Percentiles rank a stretch among this genome's conserved stretches.
These are phyloP conservation scores for Phytophthora fragariae DNA, from an alignment of 352 stramenopile species.

Conservation along the genomic window DNA sequence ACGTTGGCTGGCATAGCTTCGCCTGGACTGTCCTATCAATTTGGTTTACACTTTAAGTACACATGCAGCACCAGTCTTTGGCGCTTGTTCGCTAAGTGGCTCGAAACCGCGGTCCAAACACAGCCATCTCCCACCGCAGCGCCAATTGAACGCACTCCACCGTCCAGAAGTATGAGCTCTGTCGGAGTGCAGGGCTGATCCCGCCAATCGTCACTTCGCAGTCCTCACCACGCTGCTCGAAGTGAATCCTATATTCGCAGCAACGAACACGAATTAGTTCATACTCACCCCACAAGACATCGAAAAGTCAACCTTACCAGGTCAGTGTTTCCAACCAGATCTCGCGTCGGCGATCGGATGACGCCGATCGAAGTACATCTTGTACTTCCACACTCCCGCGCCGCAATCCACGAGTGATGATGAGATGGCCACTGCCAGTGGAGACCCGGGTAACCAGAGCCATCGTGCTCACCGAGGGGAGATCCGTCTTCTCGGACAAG, in stretches of 20 bases:
- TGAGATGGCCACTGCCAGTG: slow-evolving; percentile 31
- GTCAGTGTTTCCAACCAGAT: slow-evolving; percentile 41
- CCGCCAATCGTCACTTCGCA: slow-evolving; percentile 46
- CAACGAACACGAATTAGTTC: slow-evolving; percentile 9
- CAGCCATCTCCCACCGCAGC: slow-evolving; percentile 49
- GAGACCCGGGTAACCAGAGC: slow-evolving; percentile 34
- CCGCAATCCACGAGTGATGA: slow-evolving; percentile 48
- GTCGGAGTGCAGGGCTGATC: slow-evolving; percentile 41
- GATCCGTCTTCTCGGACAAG: slow-evolving; percentile 36
- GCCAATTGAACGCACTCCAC: slow-evolving; percentile 50
- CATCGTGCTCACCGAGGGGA: slow-evolving; percentile 33
- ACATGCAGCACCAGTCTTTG: neutral
- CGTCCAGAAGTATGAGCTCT: slow-evolving; percentile 54
- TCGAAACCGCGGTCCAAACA: slow-evolving; percentile 45
- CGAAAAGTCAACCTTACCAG: slow-evolving; percentile 19
- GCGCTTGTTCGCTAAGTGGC: slow-evolving; percentile 8
- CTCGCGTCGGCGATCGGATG: slow-evolving; percentile 17
- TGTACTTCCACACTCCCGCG: slow-evolving; percentile 43
- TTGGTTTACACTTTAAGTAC: neutral
- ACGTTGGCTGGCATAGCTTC: too few relatives aligned
- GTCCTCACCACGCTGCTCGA: slow-evolving; percentile 44
- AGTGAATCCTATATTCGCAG: slow-evolving; percentile 34
- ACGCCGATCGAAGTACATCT: slow-evolving; percentile 17
- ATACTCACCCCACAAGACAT: neutral
- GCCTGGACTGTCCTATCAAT: neutral